Percentiles rank a stretch among this genome's conserved stretches.
These are phyloP conservation scores for Hymenoscyphus salicellus DNA, from an alignment of 2,329 filamentous ascomycete genomes.

Conservation along the genomic window DNA sequence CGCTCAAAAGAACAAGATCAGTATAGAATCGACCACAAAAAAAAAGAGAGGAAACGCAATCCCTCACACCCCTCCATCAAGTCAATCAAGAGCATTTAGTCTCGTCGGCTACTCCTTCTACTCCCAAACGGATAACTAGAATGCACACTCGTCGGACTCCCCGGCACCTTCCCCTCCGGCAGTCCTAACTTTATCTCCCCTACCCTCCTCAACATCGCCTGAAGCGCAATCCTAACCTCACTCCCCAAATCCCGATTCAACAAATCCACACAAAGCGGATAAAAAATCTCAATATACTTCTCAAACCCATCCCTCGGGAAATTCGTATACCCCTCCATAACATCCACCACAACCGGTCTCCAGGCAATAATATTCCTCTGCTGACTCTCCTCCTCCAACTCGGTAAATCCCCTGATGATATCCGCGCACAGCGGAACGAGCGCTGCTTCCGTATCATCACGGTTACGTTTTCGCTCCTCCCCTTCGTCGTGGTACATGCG, in stretches of 20 bases:
- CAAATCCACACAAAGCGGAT: constrained; percentile 79
- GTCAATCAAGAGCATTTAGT: constrained; percentile 3
- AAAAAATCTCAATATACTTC: constrained; percentile 77
- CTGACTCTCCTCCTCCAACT: constrained; percentile 91
- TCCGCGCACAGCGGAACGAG: constrained; percentile 93
- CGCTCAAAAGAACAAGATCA: constrained; percentile 18
- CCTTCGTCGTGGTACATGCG: constrained; percentile 93
- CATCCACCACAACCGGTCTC: constrained; percentile 94
- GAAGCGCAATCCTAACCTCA: constrained; percentile 75
- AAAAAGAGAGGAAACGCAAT: not conserved
- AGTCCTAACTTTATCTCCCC: constrained; percentile 69
- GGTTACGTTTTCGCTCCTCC: constrained; percentile 74
- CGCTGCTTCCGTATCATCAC: constrained; percentile 82
- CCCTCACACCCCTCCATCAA: not conserved
- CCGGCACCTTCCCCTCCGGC: constrained; percentile 22
- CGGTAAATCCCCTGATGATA: constrained; percentile 81
- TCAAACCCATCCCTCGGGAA: constrained; percentile 80
- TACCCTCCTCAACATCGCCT: constrained; percentile 74
- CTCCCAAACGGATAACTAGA: constrained; percentile 19
- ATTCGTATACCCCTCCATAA: constrained; percentile 84
- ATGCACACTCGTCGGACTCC: constrained; percentile 25
- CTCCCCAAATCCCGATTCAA: constrained; percentile 75
- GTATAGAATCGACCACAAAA: constrained; percentile 4
- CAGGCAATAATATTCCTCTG: constrained; percentile 96
- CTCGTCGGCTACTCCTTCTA: constrained; percentile 21